Percentiles rank a stretch among this genome's conserved stretches.
phyloP scores from a whole-genome alignment of 371 early-diverging fungal genomes.

The Apophysomyces trapeziformis region DNA sequence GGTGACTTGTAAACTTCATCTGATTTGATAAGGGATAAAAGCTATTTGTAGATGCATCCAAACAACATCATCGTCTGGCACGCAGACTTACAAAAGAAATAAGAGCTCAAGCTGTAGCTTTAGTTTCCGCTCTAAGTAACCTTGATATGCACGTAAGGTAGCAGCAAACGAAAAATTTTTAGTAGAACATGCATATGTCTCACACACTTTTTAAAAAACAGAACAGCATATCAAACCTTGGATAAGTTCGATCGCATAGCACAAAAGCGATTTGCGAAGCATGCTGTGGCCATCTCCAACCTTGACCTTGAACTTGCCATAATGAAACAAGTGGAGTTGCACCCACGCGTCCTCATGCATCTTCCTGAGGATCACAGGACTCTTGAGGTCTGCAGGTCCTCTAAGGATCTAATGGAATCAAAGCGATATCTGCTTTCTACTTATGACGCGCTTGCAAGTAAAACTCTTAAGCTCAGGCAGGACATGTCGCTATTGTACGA shows the following conservation, averaged over 20 bases:
- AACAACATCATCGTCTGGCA: not conserved
- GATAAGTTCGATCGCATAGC: slow-evolving; percentile 32
- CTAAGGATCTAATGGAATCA: not conserved
- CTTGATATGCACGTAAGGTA: slow-evolving; percentile 18
- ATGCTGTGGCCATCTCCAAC: slow-evolving; percentile 13
- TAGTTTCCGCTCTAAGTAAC: slow-evolving; percentile 24
- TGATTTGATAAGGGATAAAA: not conserved
- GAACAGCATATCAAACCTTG: slow-evolving; percentile 25
- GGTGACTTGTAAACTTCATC: too few relatives aligned
- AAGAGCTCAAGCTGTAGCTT: slow-evolving; percentile 19
- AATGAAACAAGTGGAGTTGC: slow-evolving; percentile 14
- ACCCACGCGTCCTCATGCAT: slow-evolving; percentile 15
- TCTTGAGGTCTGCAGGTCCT: slow-evolving; percentile 12
- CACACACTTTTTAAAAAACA: not conserved
- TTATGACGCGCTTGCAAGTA: slow-evolving; percentile 18
- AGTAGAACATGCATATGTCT: not conserved
- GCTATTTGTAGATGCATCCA: not conserved
- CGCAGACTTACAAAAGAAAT: slow-evolving; percentile 19
- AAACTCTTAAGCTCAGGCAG: slow-evolving; percentile 18
- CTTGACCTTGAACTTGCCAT: slow-evolving; percentile 18
- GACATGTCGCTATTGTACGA: slow-evolving; percentile 16
- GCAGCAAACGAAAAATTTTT: not conserved
- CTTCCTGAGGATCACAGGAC: not conserved
- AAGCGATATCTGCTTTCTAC: slow-evolving; percentile 4
- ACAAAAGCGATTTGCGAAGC: slow-evolving; percentile 27